Evolutionary conservation across 176 grass and related monocot species (phyloP).

Genomic region (Pontederia crassipes): DNA sequence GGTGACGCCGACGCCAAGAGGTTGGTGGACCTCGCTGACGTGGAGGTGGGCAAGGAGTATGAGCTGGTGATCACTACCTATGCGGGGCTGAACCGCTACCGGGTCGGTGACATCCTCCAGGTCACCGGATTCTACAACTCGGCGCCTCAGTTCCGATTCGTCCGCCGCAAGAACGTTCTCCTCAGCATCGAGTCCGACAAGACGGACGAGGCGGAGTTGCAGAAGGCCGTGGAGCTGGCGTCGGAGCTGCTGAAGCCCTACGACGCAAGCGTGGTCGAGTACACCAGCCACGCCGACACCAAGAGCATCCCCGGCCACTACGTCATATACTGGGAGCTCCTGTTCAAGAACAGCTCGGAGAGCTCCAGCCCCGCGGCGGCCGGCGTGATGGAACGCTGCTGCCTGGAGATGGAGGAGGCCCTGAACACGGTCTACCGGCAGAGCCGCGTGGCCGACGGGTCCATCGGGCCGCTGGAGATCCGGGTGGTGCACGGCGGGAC

Average conservation of each 20-base stretch:
- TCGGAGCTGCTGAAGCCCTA: conserved; percentile 25
- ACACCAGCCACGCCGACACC: conserved; percentile 56
- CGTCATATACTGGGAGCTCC: conserved; percentile 72
- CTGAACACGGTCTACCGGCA: conserved; percentile 49
- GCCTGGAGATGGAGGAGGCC: conserved; percentile 58
- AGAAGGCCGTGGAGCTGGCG: conserved; percentile 50
- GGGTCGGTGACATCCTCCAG: conserved; percentile 48
- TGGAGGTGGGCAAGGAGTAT: conserved; percentile 45
- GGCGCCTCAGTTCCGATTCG: conserved; percentile 61
- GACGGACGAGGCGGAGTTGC: conserved; percentile 69
- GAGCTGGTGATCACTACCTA: conserved; percentile 72
- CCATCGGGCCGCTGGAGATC: conserved; percentile 62
- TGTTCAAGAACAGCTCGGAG: background rate
- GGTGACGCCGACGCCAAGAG: background rate
- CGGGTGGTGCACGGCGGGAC: conserved; percentile 37
- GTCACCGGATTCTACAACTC: conserved; percentile 61
- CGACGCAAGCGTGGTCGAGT: conserved; percentile 42
- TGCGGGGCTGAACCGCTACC: conserved; percentile 55
- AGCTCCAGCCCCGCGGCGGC: background rate
- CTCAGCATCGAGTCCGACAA: conserved; percentile 63
- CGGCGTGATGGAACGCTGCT: conserved; percentile 29
- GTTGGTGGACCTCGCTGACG: conserved; percentile 33
- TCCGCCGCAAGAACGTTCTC: conserved; percentile 62
- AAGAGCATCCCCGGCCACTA: conserved; percentile 54
- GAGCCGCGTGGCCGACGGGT: conserved; percentile 37